Evolutionary conservation across 2,329 filamentous ascomycete species (phyloP).

Genomic region (Alternaria sp.): DNA sequence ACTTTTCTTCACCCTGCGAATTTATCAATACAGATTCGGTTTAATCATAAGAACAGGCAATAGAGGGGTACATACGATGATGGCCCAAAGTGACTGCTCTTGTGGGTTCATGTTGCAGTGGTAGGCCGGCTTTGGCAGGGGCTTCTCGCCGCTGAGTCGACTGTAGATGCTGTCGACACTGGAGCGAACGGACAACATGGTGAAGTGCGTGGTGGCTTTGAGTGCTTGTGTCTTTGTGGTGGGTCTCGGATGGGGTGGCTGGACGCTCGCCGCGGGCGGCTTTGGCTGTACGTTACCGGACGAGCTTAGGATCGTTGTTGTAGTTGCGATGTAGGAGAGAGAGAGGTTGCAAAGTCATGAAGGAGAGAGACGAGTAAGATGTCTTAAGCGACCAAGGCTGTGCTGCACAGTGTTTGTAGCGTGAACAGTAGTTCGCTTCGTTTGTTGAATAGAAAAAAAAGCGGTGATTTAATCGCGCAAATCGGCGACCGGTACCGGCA

Average conservation of each 20-base stretch:
- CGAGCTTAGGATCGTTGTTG: constrained; percentile 8
- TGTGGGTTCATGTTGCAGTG: constrained; percentile 34
- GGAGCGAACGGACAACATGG: constrained; percentile 24
- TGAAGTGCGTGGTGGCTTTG: constrained; percentile 11
- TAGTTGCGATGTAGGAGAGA: not conserved
- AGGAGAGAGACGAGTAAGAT: not conserved
- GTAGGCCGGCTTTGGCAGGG: constrained; percentile 29
- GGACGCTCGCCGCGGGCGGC: constrained; percentile 16
- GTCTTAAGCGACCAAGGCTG: constrained; percentile 4
- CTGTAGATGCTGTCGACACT: constrained; percentile 23
- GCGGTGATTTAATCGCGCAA: constrained; percentile 15
- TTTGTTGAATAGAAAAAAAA: constrained; percentile 7
- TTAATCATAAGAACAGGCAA: not conserved
- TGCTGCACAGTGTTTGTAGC: constrained; percentile 16
- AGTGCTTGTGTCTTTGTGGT: not conserved
- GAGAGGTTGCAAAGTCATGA: constrained; percentile 5
- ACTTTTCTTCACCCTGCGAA: constrained; percentile 29
- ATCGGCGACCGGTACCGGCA: constrained; percentile 17
- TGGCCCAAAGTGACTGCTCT: constrained; percentile 28
- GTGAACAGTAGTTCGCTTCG: constrained; percentile 14
- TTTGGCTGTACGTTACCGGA: constrained; percentile 13
- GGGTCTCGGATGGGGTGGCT: not conserved
- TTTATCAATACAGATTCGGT: constrained; percentile 4
- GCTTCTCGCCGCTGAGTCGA: constrained; percentile 31
- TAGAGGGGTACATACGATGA: constrained; percentile 25